Base-by-base conservation (phyloP, 1,284 basidiomycete species). In the Tilletiopsis washingtonensis region DNA sequence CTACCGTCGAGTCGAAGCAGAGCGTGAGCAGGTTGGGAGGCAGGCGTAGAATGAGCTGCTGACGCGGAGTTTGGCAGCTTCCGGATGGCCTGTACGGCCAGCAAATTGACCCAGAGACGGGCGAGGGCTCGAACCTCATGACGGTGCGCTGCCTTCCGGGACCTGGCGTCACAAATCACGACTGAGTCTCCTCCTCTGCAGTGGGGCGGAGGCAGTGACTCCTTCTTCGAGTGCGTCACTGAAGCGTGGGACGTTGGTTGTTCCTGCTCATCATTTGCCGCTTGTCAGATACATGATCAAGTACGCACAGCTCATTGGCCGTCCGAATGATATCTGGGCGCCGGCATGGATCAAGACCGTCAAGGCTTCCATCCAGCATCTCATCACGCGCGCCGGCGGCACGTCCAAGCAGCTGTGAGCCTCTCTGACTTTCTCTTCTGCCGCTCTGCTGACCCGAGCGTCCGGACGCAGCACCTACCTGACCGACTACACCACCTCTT, bases 261-360 rank as follows among this genome's bases (percentile, higher is more conserved):
- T n/a, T n/a, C n/a, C n/a, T n/a, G n/a, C n/a, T n/a, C n/a, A n/a
- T n/a, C n/a, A n/a, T n/a, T n/a, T n/a, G n/a, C n/a, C n/a, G n/a
- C n/a, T n/a, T n/a, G n/a, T n/a, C n/a, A n/a, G n/a, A n/a, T 69
- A 69, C 40, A 49, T 65, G n/a, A 49, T 63, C 60, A 69, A 69
- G 46, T 61, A 61, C 24, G 57, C 57, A 1, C 59, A 63, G 44
- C 46, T 67, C n/a, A 54, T 37, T 5, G 66, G 64, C 12, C n/a
- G n/a, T n/a, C 15, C 40, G 12, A 49, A 54, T 2, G 54, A 60
- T 32, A 40, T 43, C 14, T 69, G 55, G 49, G 41, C 65, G 14
- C 47, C 51, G 3, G 59, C 62, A 5, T 70, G 67, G 67, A 51
- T 64, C 43, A 40, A 57, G 9, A 39, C 51, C 1, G 60, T 69